Percentiles rank a stretch among this genome's conserved stretches.
phyloP scores from a whole-genome alignment of 1,284 basidiomycete genomes.

The Sparassis latifolia region DNA sequence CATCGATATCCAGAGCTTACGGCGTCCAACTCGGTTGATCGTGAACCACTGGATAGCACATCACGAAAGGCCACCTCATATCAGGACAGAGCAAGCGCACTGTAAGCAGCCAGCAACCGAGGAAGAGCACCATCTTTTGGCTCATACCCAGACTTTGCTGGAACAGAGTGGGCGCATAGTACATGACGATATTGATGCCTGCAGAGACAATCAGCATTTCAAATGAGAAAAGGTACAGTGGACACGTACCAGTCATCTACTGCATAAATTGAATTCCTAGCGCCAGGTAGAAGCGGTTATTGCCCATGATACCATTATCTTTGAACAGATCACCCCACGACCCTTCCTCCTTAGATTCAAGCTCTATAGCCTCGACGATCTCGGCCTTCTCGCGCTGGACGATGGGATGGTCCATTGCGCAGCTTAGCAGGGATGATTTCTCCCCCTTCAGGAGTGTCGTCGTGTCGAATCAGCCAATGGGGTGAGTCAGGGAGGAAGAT shows the following conservation, averaged over 20 bases:
- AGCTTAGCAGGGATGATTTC: conserved; percentile 5
- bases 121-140: conserved; percentile 8
- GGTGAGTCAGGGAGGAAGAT: conserved; percentile 36
- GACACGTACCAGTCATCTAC: conserved; percentile 5
- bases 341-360: conserved; percentile 9
- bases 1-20: conserved; percentile 7
- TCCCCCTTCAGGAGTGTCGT: conserved; percentile 11
- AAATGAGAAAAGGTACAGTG: too few relatives aligned
- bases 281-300: conserved; percentile 9
- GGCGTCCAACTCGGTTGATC: conserved; percentile 9
- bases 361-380: conserved; percentile 6
- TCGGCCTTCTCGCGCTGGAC: conserved; percentile 6
- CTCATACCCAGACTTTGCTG: conserved; percentile 6
- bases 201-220: background rate
- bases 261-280: conserved; percentile 12
- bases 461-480: conserved; percentile 39
- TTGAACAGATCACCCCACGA: conserved; percentile 9
- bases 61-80: background rate
- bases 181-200: conserved; percentile 11
- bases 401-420: conserved; percentile 3
- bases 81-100: conserved; percentile 1
- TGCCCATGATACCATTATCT: conserved; percentile 5
- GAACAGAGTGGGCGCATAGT: conserved; percentile 11
- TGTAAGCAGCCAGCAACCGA: conserved; percentile 11
- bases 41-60: conserved; percentile 16